Percentiles rank a stretch among this genome's conserved stretches.
Evolutionary conservation across 2,329 filamentous ascomycete genomes (phyloP).

Genomic region (Lasiodiplodia theobromae): DNA sequence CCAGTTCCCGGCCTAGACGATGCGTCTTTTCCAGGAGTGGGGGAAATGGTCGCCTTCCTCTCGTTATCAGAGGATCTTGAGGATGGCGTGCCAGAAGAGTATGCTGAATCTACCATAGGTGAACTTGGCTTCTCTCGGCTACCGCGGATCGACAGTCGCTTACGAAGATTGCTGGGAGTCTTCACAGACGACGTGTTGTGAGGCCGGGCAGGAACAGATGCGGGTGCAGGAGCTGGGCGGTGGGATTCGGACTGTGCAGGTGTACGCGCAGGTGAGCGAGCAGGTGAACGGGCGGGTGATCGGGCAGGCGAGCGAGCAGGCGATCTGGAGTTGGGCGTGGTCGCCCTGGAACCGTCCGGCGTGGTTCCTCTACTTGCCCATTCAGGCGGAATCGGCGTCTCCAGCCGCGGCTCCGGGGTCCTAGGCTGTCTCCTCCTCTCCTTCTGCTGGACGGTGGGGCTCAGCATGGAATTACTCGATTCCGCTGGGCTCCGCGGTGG

Average conservation of each 20-base stretch:
- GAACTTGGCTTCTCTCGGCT: slow-evolving; percentile 26
- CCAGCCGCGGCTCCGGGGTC: slow-evolving; percentile 18
- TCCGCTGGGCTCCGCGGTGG: slow-evolving; percentile 18
- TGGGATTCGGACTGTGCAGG: slow-evolving; percentile 3
- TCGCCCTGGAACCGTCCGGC: slow-evolving; percentile 23
- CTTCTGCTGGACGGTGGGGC: slow-evolving; percentile 5
- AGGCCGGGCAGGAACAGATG: background rate
- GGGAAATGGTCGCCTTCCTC: slow-evolving; percentile 3
- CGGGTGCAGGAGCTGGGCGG: slow-evolving; percentile 1
- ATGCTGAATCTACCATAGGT: slow-evolving; percentile 43
- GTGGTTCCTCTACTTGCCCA: slow-evolving; percentile 24
- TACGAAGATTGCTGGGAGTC: slow-evolving; percentile 18
- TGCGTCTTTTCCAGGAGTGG: background rate
- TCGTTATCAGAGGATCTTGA: slow-evolving; percentile 33
- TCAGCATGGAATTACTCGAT: background rate
- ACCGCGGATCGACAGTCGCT: slow-evolving; percentile 20
- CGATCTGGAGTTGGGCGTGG: slow-evolving; percentile 25
- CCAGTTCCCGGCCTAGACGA: slow-evolving; percentile 16
- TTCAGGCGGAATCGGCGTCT: slow-evolving; percentile 24
- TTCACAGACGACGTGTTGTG: slow-evolving; percentile 17
- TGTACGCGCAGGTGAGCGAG: slow-evolving; percentile 11
- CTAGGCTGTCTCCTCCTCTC: slow-evolving; percentile 21
- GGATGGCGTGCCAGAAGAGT: slow-evolving; percentile 45
- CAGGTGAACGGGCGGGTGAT: slow-evolving; percentile 3
- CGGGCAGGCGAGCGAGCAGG: slow-evolving; percentile 23